Evolutionary conservation across 2,329 filamentous ascomycete species (phyloP).

Genomic region (Colletotrichum sp.): DNA sequence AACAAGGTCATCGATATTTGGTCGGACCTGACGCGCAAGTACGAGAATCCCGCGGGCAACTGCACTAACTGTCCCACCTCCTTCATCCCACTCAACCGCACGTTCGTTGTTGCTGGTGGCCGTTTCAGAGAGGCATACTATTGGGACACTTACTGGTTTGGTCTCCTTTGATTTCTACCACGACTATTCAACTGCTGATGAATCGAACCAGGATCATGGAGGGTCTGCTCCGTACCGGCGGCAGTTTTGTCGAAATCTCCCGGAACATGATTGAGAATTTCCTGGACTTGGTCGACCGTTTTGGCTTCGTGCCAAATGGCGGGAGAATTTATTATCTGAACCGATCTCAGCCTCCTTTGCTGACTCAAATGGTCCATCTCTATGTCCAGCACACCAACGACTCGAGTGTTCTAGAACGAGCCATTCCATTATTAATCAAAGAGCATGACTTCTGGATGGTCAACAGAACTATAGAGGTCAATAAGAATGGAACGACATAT

Average conservation of each 20-base stretch:
- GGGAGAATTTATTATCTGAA: slow-evolving; percentile 73
- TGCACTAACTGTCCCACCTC: slow-evolving; percentile 67
- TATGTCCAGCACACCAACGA: slow-evolving; percentile 72
- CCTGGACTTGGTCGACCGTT: slow-evolving; percentile 67
- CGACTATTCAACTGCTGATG: slow-evolving; percentile 29
- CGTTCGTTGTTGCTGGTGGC: slow-evolving; percentile 74
- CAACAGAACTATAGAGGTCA: slow-evolving; percentile 64
- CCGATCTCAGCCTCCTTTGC: slow-evolving; percentile 69
- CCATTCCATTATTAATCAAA: slow-evolving; percentile 65
- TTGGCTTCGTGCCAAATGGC: slow-evolving; percentile 72
- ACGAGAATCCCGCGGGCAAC: slow-evolving; percentile 53
- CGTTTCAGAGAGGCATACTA: slow-evolving; percentile 75
- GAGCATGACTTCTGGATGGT: slow-evolving; percentile 68
- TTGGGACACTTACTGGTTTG: slow-evolving; percentile 65
- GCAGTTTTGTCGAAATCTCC: slow-evolving; percentile 66
- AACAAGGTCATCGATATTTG: slow-evolving; percentile 71
- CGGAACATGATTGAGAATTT: slow-evolving; percentile 75
- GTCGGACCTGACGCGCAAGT: slow-evolving; percentile 69
- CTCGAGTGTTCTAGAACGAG: slow-evolving; percentile 62
- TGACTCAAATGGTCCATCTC: slow-evolving; percentile 69
- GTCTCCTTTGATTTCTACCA: background rate
- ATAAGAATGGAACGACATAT: slow-evolving; percentile 51
- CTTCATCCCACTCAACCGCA: slow-evolving; percentile 70
- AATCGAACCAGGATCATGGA: slow-evolving; percentile 56
- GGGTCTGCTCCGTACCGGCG: slow-evolving; percentile 68